Percentiles rank a stretch among this genome's conserved stretches.
phyloP scores from a whole-genome alignment of 1,284 basidiomycete genomes.

The Ustilago sp. region DNA sequence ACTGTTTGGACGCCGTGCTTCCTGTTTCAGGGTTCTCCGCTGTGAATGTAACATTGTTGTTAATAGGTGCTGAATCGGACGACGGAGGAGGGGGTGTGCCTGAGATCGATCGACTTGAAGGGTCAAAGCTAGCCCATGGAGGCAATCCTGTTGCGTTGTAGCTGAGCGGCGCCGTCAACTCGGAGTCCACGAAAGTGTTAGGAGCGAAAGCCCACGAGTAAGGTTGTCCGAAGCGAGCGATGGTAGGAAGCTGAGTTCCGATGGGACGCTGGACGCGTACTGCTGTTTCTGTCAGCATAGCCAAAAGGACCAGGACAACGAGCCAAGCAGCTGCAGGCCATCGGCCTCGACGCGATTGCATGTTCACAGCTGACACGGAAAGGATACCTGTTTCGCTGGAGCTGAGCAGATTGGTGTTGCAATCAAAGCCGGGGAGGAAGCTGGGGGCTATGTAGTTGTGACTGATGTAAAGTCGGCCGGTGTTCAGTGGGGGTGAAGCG shows the following conservation, averaged over 20 bases:
- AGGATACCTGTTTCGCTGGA: background rate
- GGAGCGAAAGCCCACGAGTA: slow-evolving; percentile 60
- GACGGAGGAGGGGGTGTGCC: slow-evolving; percentile 50
- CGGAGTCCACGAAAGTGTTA: slow-evolving; percentile 51
- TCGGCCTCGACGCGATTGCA: background rate
- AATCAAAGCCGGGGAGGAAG: background rate
- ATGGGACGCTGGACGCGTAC: slow-evolving; percentile 47
- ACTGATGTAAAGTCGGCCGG: too few species aligned
- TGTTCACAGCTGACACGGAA: background rate
- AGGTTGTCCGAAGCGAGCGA: slow-evolving; percentile 56
- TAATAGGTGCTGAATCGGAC: slow-evolving; percentile 1
- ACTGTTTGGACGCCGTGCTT: slow-evolving; percentile 32
- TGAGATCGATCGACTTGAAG: slow-evolving; percentile 42
- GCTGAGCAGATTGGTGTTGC: background rate
- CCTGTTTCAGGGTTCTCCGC: slow-evolving; percentile 33
- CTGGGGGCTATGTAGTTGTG: background rate
- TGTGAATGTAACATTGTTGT: slow-evolving; percentile 20
- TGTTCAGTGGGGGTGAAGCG: too few species aligned
- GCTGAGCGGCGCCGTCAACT: slow-evolving; percentile 33
- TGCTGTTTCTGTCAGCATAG: slow-evolving; percentile 13
- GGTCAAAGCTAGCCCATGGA: slow-evolving; percentile 59
- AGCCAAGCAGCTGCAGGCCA: slow-evolving; percentile 7
- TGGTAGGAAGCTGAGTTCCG: slow-evolving; percentile 51
- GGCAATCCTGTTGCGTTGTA: slow-evolving; percentile 53
- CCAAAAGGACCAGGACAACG: slow-evolving; percentile 6